Evolutionary conservation across 495 filamentous ascomycete species (phyloP).

Genomic region (Aspergillus hancockii): DNA sequence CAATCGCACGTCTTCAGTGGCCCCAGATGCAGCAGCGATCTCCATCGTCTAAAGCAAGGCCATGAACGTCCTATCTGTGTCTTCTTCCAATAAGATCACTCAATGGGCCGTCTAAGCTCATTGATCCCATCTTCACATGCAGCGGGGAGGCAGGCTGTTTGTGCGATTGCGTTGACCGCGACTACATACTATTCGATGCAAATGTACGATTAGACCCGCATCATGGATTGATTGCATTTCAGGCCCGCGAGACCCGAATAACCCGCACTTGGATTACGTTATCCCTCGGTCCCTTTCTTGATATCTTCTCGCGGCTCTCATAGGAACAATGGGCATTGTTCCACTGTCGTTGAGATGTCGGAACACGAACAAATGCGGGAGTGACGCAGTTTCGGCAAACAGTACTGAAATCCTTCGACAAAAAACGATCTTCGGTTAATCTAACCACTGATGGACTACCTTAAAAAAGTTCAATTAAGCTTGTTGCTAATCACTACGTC

Average conservation of each 20-base stretch:
- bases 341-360: not conserved
- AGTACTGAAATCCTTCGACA: not conserved
- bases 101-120: not conserved
- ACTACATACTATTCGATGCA: not conserved
- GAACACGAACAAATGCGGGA: not conserved
- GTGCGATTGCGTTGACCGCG: not conserved
- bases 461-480: not conserved
- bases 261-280: not conserved
- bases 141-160: not conserved
- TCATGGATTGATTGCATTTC: not conserved
- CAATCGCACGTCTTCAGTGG: conserved; percentile 25
- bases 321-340: not conserved
- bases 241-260: not conserved
- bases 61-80: not conserved
- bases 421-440: not conserved
- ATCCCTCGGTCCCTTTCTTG: not conserved
- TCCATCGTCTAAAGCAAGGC: conserved; percentile 3
- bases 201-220: not conserved
- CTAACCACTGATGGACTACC: not conserved
- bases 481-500: not conserved
- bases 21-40: conserved; percentile 3
- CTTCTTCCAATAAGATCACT: not conserved
- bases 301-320: not conserved
- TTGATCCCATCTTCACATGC: not conserved
- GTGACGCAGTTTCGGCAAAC: conserved; percentile 1